Evolutionary conservation across 1,284 basidiomycete species (phyloP), one percentile per base, ranked within the genome.

Genomic region (Sporisorium exsertum): DNA sequence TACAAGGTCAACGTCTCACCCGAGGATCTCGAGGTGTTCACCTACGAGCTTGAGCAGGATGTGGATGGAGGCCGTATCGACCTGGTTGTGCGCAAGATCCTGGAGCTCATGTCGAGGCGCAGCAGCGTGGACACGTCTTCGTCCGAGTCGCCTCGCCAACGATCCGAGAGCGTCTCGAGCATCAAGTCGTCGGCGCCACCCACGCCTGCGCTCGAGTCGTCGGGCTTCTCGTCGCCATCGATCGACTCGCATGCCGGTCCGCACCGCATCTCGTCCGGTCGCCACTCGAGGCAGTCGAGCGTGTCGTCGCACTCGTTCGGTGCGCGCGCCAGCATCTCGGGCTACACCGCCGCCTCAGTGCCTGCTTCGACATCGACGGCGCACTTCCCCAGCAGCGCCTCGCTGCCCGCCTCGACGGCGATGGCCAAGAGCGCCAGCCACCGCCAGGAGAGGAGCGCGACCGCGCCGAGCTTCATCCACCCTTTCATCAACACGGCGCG

Each of bases 1-100:
- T 79, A 78, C 71, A 78, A 81, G 61, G 79, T 85, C 61, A 81
- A 81, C 50, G 81, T 83, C 5, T 62, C 70, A 52, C 76, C 73
- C n/a, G 77, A 78, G 29, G 81, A 81, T 20, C 73, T 85, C 42
- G 69, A 72, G n/a, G 49, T 68, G 29, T 84, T 85, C 57, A 76
- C 74, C 46, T 67, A 64, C 46, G 78, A 79, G 54, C 73, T 84
- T 43, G 75, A 80, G 53, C 58, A 69, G 45, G 73, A 75, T 18
- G 58, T 68, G 54, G 67, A 68, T 35, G 64, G 63, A 43, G 63
- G 56, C 26, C 67, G 64, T 22, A 70, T 70, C 58, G 72, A 71
- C 66, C 47, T 55, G 50, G 58, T 75, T 52, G 58, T 77, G 26
- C 68, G 66, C 62, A 68, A 64, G 59, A 68, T 69, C 18, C 45